Evolutionary conservation across 2,329 filamentous ascomycete genomes (phyloP).

Genomic region (Trichoderma pleuroti): DNA sequence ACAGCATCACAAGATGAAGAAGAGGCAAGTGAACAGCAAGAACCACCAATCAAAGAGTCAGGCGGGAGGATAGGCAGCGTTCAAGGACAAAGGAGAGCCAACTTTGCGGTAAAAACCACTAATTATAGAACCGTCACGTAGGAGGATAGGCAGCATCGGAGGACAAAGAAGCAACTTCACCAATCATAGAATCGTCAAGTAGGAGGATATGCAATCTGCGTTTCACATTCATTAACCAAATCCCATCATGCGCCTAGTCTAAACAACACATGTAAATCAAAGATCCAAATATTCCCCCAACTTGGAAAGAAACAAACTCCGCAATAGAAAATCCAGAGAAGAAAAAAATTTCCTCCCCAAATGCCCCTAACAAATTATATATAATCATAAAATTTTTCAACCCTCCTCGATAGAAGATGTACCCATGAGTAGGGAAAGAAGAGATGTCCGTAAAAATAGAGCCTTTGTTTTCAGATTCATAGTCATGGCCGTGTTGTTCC

Average conservation of each 20-base stretch:
- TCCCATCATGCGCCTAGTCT: background rate
- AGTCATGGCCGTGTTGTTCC: conserved; percentile 4
- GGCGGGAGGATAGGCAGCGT: no score
- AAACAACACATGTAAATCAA: background rate
- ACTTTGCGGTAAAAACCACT: background rate
- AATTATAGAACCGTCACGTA: background rate
- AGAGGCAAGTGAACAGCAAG: background rate
- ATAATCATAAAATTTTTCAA: background rate
- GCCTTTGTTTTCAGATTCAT: background rate
- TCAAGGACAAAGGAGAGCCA: no score
- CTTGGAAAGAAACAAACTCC: background rate
- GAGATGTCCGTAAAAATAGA: background rate
- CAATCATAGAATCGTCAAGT: background rate
- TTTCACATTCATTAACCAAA: conserved; percentile 2
- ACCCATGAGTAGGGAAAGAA: background rate
- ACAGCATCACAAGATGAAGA: background rate
- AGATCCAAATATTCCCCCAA: background rate
- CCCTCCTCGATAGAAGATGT: background rate
- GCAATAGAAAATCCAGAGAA: background rate
- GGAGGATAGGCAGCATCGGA: background rate
- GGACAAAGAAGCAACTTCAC: background rate
- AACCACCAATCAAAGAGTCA: background rate
- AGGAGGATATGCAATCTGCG: background rate
- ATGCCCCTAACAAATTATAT: background rate
- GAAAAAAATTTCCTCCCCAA: background rate